Evolutionary conservation across 768 basidiomycete genomes (phyloP), one percentile per base, ranked within the genome.

Genomic region (Suillus subaureus): DNA sequence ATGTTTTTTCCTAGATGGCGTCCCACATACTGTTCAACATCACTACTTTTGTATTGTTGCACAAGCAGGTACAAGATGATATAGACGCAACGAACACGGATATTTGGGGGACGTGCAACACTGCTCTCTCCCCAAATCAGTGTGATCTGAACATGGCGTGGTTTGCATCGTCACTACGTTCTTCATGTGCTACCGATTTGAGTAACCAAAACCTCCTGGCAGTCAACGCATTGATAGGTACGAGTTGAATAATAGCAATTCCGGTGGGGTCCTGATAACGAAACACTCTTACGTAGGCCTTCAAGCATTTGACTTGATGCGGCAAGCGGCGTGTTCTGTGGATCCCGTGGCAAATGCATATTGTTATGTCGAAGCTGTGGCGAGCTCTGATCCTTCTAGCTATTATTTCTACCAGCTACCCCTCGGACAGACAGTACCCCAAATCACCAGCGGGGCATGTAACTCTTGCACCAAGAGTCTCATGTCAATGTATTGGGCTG

Each of bases 31-130:
- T 60, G 60, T 62, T 15, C 13, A 60, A 35, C 54, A 61, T 63
- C 9, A 72, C 21, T n/a, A 4, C 52, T 26, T 63, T 23, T 11
- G 18, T 35, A 11, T 33, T 62, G 61, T 61, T 18, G 5, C 60
- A 26, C 40, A 68, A 75, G 75, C 79, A 93, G 91, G 87, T 89
- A 42, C 89, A 91, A 77, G 72, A 75, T 3, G 88, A 91, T 75
- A 72, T 86, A 47, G 84, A 86, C 1, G 73, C 83, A 42, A 80
- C 93, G 71, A 94, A 94, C 70, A 75, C 79, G 11, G 79, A 93
- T 60, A 72, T 94, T 8, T 92, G 91, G 89, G 91, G 91, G 3
- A 92, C 90, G 0, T 96, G 94, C 75, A 89, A 93, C 69, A 91
- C 91, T 7, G 77, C 73, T 18, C 71, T 76, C 1, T 71, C 74